Evolutionary conservation across 306 rosid genomes (phyloP), one percentile per base, ranked within the genome.

Genomic region (Lablab purpureus): DNA sequence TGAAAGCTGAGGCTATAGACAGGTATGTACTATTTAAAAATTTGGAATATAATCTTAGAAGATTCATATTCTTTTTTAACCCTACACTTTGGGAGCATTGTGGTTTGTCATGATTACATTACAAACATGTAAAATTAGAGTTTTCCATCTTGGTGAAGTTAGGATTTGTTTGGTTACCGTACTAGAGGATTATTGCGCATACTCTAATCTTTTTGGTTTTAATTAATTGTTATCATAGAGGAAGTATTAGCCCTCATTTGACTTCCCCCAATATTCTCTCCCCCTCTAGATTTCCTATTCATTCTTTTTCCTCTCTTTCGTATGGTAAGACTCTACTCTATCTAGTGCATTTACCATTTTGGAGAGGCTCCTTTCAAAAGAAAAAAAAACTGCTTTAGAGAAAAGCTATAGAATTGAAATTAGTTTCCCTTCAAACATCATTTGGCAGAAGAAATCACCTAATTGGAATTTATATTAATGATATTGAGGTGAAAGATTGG

Each of bases 1-100:
- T 74, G 92, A 68, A 91, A 87, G 83, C 84, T 85, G 32, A 87
- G 85, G 90, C 84, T 90, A 79, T 84, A 88, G 56, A 59, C 71
- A 81, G 34, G 68, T 58, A 46, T 75, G 77, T 59, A 81, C 65
- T 30, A 23, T 50, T 23, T 58, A 30, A 75, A 77, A 67, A 58
- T 68, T 67, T 67, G 46, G 55, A 75, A 75, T 56, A 56, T 18
- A 67, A 34, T 56, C 7, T 75, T 34, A 27, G 21, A 30, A 58
- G 76, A 34, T 28, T 65, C 49, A 40, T 55, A 21, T 37, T 46
- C 50, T 56, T 23, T 37, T 34, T 6, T 34, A 9, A 1, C 2
- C 3, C 5, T 7, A 54, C 37, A 22, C 56, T 22, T 73, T 73
- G 28, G 30, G 13, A 40, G 25, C 23, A 56, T 27, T 73, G 41